These are phyloP conservation scores for Dissoconium aciculare DNA, from an alignment of 2,329 filamentous ascomycete species.

Conservation along the genomic window DNA sequence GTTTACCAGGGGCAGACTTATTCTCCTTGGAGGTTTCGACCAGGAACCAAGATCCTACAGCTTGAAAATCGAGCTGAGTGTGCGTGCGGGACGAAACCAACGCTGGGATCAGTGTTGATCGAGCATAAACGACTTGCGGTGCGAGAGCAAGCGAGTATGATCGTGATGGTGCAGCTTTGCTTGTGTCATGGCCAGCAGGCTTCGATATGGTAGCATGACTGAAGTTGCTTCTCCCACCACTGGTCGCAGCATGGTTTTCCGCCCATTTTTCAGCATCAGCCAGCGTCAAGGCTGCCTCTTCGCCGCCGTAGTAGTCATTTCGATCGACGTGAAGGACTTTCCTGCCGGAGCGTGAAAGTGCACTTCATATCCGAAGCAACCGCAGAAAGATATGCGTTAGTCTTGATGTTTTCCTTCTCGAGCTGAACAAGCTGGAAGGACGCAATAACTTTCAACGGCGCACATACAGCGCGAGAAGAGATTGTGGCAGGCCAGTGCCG, in stretches of 20 bases:
- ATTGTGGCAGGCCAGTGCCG: constrained; percentile 39
- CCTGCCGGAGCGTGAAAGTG: constrained; percentile 81
- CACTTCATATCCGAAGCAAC: too few species aligned
- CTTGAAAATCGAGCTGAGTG: constrained; percentile 80
- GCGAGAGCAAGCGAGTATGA: constrained; percentile 72
- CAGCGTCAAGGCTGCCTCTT: constrained; percentile 72
- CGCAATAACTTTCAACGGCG: constrained; percentile 6
- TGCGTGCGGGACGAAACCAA: constrained; percentile 84
- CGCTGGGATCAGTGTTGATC: constrained; percentile 59
- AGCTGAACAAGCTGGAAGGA: constrained; percentile 50
- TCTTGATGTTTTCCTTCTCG: too few species aligned
- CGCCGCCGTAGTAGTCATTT: constrained; percentile 75
- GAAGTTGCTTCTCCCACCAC: constrained; percentile 10
- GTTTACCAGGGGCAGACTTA: constrained; percentile 3
- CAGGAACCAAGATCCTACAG: constrained; percentile 86
- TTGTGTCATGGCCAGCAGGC: constrained; percentile 13
- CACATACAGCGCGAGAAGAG: constrained; percentile 39
- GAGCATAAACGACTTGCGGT: constrained; percentile 74
- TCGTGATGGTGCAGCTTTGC: constrained; percentile 45
- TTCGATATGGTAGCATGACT: constrained; percentile 23
- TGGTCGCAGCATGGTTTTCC: constrained; percentile 21
- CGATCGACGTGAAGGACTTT: constrained; percentile 80
- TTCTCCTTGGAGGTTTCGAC: constrained; percentile 28
- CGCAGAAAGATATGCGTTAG: too few species aligned
- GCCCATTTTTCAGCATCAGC: constrained; percentile 69